These are phyloP conservation scores for Colletotrichum viniferum DNA, from an alignment of 2,329 filamentous ascomycete species.

Conservation along the genomic window DNA sequence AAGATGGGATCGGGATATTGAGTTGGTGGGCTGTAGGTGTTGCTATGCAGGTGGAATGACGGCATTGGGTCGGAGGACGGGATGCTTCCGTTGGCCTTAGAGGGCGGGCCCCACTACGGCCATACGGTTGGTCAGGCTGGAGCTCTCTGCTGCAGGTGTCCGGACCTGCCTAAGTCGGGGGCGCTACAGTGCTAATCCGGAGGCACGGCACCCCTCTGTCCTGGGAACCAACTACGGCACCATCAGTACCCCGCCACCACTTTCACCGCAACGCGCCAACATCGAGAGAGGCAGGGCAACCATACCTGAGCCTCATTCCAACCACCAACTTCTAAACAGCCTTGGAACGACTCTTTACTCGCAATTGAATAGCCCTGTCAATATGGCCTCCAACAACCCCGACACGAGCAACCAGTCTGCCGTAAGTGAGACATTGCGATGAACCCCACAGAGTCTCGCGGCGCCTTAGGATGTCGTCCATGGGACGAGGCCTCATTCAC, in stretches of 20 bases:
- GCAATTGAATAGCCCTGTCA: background rate
- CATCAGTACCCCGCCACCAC: background rate
- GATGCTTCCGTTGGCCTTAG: background rate
- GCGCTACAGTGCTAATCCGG: background rate
- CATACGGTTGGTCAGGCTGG: background rate
- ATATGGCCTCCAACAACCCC: slow-evolving; percentile 43
- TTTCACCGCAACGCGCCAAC: background rate
- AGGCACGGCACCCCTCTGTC: background rate
- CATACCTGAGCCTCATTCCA: background rate
- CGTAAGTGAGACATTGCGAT: slow-evolving; percentile 30
- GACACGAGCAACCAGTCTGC: slow-evolving; percentile 37
- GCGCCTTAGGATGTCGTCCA: background rate
- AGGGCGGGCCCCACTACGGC: background rate
- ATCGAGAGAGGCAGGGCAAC: background rate
- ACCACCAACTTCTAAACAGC: background rate
- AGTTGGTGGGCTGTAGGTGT: background rate
- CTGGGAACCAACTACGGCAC: background rate
- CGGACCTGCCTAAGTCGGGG: background rate
- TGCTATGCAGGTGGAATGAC: background rate
- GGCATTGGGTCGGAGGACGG: slow-evolving; percentile 5
- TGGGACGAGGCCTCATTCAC: background rate
- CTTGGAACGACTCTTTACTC: background rate
- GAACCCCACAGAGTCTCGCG: background rate
- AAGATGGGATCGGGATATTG: background rate
- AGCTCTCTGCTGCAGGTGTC: background rate